Percentiles rank a stretch among this genome's conserved stretches.
These are phyloP conservation scores for Basidiobolus meristosporus DNA, from an alignment of 371 early-diverging fungal genomes.

Conservation along the genomic window DNA sequence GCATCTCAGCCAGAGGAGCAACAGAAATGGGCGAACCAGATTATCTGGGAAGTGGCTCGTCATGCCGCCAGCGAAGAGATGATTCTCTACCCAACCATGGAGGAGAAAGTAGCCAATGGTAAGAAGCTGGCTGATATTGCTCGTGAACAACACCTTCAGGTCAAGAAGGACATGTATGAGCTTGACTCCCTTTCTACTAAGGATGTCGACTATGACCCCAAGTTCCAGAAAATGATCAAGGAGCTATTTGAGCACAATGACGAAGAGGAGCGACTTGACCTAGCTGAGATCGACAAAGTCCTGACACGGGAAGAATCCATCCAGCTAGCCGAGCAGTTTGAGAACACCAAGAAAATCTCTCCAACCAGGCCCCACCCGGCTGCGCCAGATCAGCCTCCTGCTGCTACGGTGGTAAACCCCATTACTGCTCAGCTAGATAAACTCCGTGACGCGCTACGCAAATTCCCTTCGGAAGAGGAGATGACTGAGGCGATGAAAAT, in stretches of 20 bases:
- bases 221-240: background rate
- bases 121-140: background rate
- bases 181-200: background rate
- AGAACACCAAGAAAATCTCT: background rate
- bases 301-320: background rate
- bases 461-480: no score
- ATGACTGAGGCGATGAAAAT: no score
- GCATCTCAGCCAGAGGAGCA: no score
- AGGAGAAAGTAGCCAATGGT: background rate
- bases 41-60: background rate
- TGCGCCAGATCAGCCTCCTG: background rate
- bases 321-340: background rate
- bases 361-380: background rate
- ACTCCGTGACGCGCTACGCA: no score
- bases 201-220: background rate
- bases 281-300: background rate
- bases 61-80: constrained; percentile 3
- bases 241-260: constrained; percentile 1
- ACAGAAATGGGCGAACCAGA: background rate
- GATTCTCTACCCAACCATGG: background rate
- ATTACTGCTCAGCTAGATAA: no score
- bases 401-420: no score
- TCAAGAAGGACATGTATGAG: constrained; percentile 2
- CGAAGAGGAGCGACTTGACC: background rate
- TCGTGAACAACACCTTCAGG: constrained; percentile 2